phyloP scores from a whole-genome alignment of 202 grass and related monocot genomes.

The Carex sylvatica region DNA sequence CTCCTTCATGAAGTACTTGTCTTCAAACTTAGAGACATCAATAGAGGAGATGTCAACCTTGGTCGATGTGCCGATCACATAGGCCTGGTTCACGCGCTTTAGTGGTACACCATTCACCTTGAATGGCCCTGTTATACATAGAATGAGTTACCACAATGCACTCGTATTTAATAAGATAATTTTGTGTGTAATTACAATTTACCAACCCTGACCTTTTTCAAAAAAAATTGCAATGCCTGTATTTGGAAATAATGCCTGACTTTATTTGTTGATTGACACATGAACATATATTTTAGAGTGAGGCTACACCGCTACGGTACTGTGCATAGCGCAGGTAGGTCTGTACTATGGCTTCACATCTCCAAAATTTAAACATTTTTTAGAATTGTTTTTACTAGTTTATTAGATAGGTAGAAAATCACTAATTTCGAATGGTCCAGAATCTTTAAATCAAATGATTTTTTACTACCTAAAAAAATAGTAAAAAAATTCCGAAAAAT shows the following conservation, averaged over 20 bases:
- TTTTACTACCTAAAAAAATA: no score
- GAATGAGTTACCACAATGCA: not conserved
- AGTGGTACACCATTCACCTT: slow-evolving; percentile 77
- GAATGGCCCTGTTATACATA: slow-evolving; percentile 50
- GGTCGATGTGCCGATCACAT: slow-evolving; percentile 67
- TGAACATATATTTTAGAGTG: not conserved
- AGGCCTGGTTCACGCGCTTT: slow-evolving; percentile 59
- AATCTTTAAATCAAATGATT: no score
- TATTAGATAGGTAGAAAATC: no score
- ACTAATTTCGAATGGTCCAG: no score
- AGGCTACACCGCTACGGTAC: no score
- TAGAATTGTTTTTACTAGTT: no score
- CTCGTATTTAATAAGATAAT: not conserved
- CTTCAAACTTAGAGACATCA: slow-evolving; percentile 59
- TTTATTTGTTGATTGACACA: not conserved
- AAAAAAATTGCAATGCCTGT: not conserved
- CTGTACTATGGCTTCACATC: no score
- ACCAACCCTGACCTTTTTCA: not conserved
- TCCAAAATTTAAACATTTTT: no score
- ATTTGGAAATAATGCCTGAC: not conserved
- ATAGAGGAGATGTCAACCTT: slow-evolving; percentile 71
- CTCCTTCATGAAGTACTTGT: slow-evolving; percentile 64
- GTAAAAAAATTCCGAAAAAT: no score
- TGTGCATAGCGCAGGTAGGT: no score
- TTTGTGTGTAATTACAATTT: not conserved